These are phyloP conservation scores for Jimgerdemannia lactiflua DNA, from an alignment of 192 early-diverging fungal species.

Conservation along the genomic window DNA sequence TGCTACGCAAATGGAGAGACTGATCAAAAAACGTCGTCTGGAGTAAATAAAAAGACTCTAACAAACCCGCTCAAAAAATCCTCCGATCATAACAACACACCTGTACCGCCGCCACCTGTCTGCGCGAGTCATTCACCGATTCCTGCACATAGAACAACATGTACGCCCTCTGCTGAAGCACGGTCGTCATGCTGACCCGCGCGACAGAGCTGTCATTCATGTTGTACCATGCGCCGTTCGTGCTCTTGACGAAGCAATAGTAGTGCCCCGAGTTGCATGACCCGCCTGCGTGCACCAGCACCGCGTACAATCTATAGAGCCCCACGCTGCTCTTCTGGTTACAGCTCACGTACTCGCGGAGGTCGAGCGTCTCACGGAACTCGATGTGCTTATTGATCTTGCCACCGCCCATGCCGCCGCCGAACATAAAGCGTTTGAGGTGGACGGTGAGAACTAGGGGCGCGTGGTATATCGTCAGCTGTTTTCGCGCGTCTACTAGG, in stretches of 20 bases:
- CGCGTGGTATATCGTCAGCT: slow-evolving; percentile 70
- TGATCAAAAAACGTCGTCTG: background rate
- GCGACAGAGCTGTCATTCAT: slow-evolving; percentile 78
- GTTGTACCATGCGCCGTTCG: slow-evolving; percentile 74
- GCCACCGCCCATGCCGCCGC: slow-evolving; percentile 37
- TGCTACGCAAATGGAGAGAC: background rate
- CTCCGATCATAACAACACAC: background rate
- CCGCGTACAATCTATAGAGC: slow-evolving; percentile 69
- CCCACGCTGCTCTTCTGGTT: slow-evolving; percentile 17
- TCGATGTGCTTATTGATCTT: slow-evolving; percentile 68
- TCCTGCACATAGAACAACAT: slow-evolving; percentile 77
- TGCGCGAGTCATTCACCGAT: background rate
- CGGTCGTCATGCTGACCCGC: slow-evolving; percentile 63
- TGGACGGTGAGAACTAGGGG: slow-evolving; percentile 76
- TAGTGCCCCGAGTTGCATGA: slow-evolving; percentile 84
- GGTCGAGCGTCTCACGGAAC: slow-evolving; percentile 61
- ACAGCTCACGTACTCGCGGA: slow-evolving; percentile 58
- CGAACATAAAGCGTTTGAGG: slow-evolving; percentile 81
- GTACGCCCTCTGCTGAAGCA: slow-evolving; percentile 76
- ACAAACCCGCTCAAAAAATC: background rate
- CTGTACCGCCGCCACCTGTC: background rate
- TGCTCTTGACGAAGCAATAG: slow-evolving; percentile 76
- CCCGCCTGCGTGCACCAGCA: slow-evolving; percentile 77
- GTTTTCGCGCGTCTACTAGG: slow-evolving; percentile 76
- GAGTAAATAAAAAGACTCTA: background rate